These are phyloP conservation scores for Capronia americana DNA, from an alignment of 2,329 filamentous ascomycete genomes.

Conservation along the genomic window DNA sequence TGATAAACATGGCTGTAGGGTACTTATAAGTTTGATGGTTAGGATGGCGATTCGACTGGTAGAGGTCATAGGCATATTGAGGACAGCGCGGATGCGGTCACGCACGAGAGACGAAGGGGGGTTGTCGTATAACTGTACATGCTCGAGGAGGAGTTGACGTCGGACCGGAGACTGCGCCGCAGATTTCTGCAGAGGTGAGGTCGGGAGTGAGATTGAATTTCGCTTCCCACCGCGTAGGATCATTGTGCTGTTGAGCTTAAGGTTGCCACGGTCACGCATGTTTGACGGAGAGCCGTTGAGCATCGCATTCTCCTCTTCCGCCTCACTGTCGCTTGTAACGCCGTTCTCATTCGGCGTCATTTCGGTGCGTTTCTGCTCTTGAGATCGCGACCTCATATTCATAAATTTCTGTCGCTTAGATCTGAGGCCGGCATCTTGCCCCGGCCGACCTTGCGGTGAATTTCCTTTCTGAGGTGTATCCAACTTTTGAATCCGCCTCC, in stretches of 20 bases:
- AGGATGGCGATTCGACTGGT: slow-evolving; percentile 31
- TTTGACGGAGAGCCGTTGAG: slow-evolving; percentile 11
- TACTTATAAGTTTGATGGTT: slow-evolving; percentile 34
- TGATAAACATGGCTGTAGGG: slow-evolving; percentile 37
- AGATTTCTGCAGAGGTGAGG: slow-evolving; percentile 22
- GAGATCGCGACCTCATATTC: slow-evolving; percentile 14
- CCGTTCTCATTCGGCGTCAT: slow-evolving; percentile 5
- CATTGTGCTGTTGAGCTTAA: slow-evolving; percentile 23
- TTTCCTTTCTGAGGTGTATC: slow-evolving; percentile 34
- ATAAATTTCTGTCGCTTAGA: slow-evolving; percentile 20
- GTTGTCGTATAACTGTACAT: slow-evolving; percentile 15
- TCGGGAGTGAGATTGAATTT: slow-evolving; percentile 17
- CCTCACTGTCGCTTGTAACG: slow-evolving; percentile 24
- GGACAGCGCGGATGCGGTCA: slow-evolving; percentile 5
- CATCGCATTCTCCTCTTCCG: slow-evolving; percentile 1
- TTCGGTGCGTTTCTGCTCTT: slow-evolving; percentile 19
- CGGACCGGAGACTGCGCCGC: slow-evolving; percentile 26
- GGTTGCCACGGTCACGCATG: not conserved
- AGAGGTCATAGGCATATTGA: slow-evolving; percentile 22
- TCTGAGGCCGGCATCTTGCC: slow-evolving; percentile 9
- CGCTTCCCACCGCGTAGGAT: slow-evolving; percentile 24
- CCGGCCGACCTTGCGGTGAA: slow-evolving; percentile 24
- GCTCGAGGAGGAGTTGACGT: slow-evolving; percentile 35
- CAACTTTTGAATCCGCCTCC: slow-evolving; percentile 34
- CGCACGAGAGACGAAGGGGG: not conserved